These are phyloP conservation scores for Graphilbum fragrans DNA, from an alignment of 2,329 filamentous ascomycete genomes.

Conservation along the genomic window DNA sequence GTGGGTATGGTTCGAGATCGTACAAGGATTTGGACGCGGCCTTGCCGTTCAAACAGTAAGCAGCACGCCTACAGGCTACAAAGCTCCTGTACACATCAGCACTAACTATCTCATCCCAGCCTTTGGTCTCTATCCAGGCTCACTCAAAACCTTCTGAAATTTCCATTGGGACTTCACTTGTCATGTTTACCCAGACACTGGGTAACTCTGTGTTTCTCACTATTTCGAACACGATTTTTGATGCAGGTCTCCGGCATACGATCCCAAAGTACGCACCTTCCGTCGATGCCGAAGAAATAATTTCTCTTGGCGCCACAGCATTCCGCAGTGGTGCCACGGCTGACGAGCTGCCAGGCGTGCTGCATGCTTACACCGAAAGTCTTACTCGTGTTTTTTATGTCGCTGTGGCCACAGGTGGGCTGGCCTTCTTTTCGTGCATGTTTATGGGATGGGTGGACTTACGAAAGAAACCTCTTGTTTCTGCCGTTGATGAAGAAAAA, in stretches of 20 bases:
- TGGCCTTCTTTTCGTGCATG: too few species aligned
- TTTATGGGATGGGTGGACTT: too few species aligned
- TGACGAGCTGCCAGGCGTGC: not conserved
- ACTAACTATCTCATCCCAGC: constrained; percentile 2
- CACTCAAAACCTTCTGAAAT: constrained; percentile 11
- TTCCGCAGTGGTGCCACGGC: constrained; percentile 16
- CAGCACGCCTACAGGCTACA: too few species aligned
- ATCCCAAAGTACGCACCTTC: not conserved
- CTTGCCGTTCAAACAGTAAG: constrained; percentile 15
- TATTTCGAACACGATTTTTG: constrained; percentile 39
- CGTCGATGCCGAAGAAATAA: not conserved
- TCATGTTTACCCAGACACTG: constrained; percentile 36
- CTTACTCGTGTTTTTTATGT: too few species aligned
- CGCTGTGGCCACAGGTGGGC: too few species aligned
- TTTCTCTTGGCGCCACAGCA: constrained; percentile 5
- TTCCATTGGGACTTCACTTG: constrained; percentile 16
- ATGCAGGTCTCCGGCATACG: constrained; percentile 20
- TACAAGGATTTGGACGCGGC: constrained; percentile 15
- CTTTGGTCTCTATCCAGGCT: constrained; percentile 14
- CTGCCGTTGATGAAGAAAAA: too few species aligned
- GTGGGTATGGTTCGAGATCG: constrained; percentile 19
- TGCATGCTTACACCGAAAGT: not conserved
- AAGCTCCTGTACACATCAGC: not conserved
- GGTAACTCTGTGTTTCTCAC: constrained; percentile 36
- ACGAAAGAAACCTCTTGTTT: too few species aligned